These are phyloP conservation scores for Nicotiana undulata DNA, from an alignment of 257 asterid genomes.

Conservation along the genomic window DNA sequence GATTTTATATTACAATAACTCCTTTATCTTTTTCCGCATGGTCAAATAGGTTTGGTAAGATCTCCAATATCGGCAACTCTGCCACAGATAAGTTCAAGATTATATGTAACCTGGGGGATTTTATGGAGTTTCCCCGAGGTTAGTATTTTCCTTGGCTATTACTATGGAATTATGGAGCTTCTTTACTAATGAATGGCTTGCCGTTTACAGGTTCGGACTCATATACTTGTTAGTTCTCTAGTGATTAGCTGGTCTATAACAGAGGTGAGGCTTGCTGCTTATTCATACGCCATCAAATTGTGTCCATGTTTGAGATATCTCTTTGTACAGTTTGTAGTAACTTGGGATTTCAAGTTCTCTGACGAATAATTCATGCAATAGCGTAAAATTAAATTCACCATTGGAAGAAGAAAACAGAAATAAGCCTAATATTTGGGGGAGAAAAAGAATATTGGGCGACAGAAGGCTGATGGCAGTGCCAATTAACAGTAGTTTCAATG, in stretches of 20 bases:
- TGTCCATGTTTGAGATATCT: not conserved
- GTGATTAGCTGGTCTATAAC: constrained; percentile 86
- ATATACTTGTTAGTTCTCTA: constrained; percentile 49
- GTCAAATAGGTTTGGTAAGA: constrained; percentile 51
- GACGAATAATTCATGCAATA: not conserved
- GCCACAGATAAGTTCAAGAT: constrained; percentile 74
- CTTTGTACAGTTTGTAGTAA: not conserved
- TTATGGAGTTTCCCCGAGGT: constrained; percentile 81
- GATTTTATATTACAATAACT: not conserved
- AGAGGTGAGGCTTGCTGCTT: constrained; percentile 33
- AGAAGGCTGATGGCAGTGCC: not conserved
- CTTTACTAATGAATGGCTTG: not conserved
- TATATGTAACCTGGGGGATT: constrained; percentile 85
- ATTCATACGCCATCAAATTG: not conserved
- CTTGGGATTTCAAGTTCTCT: not conserved
- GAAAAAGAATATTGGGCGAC: not conserved
- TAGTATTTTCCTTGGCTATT: not conserved
- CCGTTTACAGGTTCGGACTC: constrained; percentile 37
- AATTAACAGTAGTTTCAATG: not conserved
- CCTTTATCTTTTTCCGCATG: not conserved
- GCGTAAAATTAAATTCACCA: not conserved
- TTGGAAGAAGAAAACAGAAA: not conserved
- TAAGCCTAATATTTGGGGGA: too few species aligned
- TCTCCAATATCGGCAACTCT: constrained; percentile 84
- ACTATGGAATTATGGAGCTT: not conserved